Evolutionary conservation across 192 early-diverging fungal species (phyloP).

Genomic region (Geosiphon pyriformis): DNA sequence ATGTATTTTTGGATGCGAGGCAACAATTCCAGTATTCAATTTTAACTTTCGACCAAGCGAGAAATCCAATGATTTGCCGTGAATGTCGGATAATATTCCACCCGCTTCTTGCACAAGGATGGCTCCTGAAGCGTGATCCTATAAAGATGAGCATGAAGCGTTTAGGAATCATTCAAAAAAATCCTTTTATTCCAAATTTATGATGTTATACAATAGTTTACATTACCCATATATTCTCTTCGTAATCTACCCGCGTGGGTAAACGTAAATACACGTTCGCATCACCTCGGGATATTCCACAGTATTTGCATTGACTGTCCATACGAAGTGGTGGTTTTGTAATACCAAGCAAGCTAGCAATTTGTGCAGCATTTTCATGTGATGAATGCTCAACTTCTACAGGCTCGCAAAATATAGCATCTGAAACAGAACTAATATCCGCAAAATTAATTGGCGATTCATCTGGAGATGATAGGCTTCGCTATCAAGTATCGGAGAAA

Average conservation of each 20-base stretch:
- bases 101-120: conserved; percentile 91
- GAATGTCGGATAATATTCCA: conserved; percentile 77
- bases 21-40: conserved; percentile 87
- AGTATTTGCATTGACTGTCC: conserved; percentile 99
- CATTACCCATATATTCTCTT: conserved; percentile 96
- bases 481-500: conserved; percentile 32
- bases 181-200: neutral
- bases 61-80: conserved; percentile 85
- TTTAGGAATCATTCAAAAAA: neutral
- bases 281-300: conserved; percentile 83
- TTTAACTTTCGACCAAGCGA: conserved; percentile 77
- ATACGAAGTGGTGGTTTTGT: conserved; percentile 75
- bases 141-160: neutral
- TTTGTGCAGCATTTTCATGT: conserved; percentile 72
- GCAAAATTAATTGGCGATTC: conserved; percentile 64
- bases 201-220: neutral
- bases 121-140: conserved; percentile 93
- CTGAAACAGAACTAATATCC: conserved; percentile 41
- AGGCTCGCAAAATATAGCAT: conserved; percentile 89
- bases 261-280: conserved; percentile 90
- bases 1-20: conserved; percentile 69
- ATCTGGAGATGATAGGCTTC: conserved; percentile 45
- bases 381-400: conserved; percentile 88
- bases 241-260: conserved; percentile 72
- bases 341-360: conserved; percentile 79